phyloP scores from a whole-genome alignment of 768 basidiomycete genomes.

The Tricholoma sp. region DNA sequence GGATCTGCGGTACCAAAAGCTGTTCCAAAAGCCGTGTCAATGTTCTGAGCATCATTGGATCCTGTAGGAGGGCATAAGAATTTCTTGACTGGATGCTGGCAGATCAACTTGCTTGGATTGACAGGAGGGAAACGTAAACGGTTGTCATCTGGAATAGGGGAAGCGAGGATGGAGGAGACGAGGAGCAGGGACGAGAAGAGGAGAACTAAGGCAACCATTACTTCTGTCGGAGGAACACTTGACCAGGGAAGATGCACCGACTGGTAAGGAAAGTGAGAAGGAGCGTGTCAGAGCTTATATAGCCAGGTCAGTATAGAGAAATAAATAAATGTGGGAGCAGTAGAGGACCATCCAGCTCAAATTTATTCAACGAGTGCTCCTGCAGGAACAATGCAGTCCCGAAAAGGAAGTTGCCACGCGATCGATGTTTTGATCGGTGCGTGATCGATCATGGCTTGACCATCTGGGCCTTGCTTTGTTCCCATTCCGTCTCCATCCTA shows the following conservation, averaged over 20 bases:
- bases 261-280: conserved; percentile 13
- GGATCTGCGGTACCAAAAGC: conserved; percentile 49
- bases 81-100: conserved; percentile 38
- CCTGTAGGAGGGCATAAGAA: conserved; percentile 37
- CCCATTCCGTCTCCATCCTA: background rate
- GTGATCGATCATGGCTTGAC: background rate
- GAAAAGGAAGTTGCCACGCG: conserved; percentile 8
- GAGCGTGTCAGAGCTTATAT: conserved; percentile 13
- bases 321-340: too few species aligned
- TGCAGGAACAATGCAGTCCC: conserved; percentile 14
- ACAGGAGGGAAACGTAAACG: conserved; percentile 29
- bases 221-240: background rate
- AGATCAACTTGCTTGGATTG: conserved; percentile 37
- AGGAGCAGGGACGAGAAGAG: conserved; percentile 27
- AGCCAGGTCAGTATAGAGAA: background rate
- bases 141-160: conserved; percentile 17
- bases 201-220: conserved; percentile 31
- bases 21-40: conserved; percentile 47
- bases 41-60: conserved; percentile 17
- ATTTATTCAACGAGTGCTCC: background rate
- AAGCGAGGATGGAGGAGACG: conserved; percentile 22
- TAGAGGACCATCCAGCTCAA: background rate
- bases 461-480: background rate
- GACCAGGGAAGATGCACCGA: conserved; percentile 12
- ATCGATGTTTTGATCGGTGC: background rate